A percentile compares a stretch with the other conserved stretches of the same genome.
Conservation (phyloP, 2,329 filamentous ascomycete genomes). For the Monosporascus sp. region DNA sequence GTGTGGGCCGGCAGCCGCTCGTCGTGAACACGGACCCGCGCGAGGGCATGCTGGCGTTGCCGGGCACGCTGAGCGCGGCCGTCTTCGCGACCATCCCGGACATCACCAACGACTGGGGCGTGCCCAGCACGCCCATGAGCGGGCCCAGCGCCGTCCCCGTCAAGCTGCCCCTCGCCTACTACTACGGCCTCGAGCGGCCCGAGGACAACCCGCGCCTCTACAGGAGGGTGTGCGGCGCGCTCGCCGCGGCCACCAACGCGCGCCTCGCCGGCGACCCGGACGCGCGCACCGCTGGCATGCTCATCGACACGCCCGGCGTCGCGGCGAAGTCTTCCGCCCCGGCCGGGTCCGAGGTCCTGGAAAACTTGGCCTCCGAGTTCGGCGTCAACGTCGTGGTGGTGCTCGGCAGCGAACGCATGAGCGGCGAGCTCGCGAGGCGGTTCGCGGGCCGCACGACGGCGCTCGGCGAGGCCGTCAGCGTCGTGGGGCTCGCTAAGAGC, state of each 20-base stretch:
- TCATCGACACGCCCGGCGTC: constrained; percentile 78
- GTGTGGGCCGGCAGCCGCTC: constrained; percentile 67
- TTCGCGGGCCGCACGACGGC: constrained; percentile 54
- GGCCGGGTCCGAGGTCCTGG: constrained; percentile 68
- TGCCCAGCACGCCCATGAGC: constrained; percentile 72
- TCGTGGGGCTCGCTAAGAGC: constrained; percentile 78
- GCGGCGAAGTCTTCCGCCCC: constrained; percentile 53
- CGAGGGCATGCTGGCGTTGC: constrained; percentile 71
- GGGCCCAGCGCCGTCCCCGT: constrained; percentile 84
- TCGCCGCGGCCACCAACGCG: constrained; percentile 74
- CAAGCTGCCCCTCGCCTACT: constrained; percentile 87
- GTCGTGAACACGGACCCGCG: constrained; percentile 80
- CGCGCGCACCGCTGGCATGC: constrained; percentile 68
- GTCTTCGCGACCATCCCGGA: constrained; percentile 85
- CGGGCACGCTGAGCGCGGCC: constrained; percentile 80
- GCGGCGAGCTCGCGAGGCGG: constrained; percentile 66
- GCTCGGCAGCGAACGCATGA: constrained; percentile 71
- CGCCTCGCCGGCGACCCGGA: constrained; percentile 70
- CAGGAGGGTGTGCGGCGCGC: constrained; percentile 65
- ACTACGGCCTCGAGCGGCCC: constrained; percentile 70
- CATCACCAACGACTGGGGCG: constrained; percentile 72
- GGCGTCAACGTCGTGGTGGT: constrained; percentile 74
- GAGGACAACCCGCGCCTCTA: constrained; percentile 71
- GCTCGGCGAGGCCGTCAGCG: constrained; percentile 62
- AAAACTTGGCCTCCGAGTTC: constrained; percentile 63